A percentile compares a stretch with the other conserved stretches of the same genome.
Conservation (phyloP, 179 eudicot species). For the Silene noctiflora region DNA sequence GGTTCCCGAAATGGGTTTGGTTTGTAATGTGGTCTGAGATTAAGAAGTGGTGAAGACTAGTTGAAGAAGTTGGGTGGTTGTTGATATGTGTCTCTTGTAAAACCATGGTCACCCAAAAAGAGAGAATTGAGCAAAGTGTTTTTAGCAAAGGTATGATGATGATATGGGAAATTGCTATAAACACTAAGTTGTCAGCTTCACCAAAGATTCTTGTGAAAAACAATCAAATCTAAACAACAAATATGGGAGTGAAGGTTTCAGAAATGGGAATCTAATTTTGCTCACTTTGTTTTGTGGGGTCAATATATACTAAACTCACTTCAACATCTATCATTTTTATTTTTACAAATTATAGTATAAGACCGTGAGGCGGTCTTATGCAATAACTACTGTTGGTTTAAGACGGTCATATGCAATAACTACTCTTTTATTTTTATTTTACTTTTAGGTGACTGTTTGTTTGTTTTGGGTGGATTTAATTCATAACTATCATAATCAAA, state of each 20-base stretch:
- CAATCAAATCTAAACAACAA: slow-evolving; percentile 38
- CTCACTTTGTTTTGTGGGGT: slow-evolving; percentile 33
- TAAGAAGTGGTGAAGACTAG: slow-evolving; percentile 61
- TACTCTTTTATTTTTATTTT: no score
- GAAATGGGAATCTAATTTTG: slow-evolving; percentile 36
- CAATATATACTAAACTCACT: background rate
- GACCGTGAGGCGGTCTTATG: no score
- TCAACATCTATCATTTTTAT: background rate
- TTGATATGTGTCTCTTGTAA: slow-evolving; percentile 49
- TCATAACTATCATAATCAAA: no score
- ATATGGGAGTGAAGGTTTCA: slow-evolving; percentile 24
- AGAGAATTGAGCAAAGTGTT: slow-evolving; percentile 2
- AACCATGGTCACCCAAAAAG: slow-evolving; percentile 51
- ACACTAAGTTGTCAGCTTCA: slow-evolving; percentile 46
- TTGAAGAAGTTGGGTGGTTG: slow-evolving; percentile 39
- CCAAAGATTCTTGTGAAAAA: slow-evolving; percentile 42
- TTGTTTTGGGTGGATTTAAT: no score
- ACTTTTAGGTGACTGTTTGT: background rate
- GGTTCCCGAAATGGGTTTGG: slow-evolving; percentile 49
- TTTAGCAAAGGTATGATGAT: slow-evolving; percentile 12
- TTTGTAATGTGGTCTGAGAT: slow-evolving; percentile 41
- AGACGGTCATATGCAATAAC: no score
- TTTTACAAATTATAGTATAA: no score
- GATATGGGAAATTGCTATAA: slow-evolving; percentile 24
- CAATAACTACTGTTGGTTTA: no score